phyloP scores from a whole-genome alignment of 2,329 filamentous ascomycete genomes.

The Cylindrodendrum hubeiense region DNA sequence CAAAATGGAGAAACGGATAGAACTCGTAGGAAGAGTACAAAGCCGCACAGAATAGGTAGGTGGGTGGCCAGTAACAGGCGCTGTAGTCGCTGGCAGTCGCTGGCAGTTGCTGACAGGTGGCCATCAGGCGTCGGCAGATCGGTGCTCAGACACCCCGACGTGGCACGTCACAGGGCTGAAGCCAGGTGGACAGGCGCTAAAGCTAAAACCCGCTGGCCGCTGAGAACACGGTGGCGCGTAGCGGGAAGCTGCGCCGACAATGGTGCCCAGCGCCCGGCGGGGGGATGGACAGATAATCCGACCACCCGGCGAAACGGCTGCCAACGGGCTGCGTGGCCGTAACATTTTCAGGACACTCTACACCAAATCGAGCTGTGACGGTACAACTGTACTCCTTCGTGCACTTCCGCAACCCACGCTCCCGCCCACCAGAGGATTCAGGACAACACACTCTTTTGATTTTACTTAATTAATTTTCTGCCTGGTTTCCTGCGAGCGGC shows the following conservation, averaged over 20 bases:
- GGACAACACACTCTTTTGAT: conserved; percentile 19
- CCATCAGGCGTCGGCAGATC: background rate
- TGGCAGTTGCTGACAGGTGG: background rate
- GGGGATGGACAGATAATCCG: conserved; percentile 51
- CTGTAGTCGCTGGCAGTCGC: background rate
- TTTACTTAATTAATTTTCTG: conserved; percentile 18
- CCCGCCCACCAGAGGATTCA: conserved; percentile 3
- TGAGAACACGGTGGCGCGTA: conserved; percentile 53
- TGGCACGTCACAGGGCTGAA: conserved; percentile 8
- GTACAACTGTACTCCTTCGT: conserved; percentile 1
- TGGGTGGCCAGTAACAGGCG: too few species aligned
- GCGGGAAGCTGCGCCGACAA: conserved; percentile 20
- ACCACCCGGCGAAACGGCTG: conserved; percentile 26
- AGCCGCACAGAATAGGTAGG: background rate
- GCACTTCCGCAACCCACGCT: conserved; percentile 16
- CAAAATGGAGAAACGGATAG: background rate
- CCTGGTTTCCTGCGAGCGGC: conserved; percentile 42
- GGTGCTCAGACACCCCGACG: background rate
- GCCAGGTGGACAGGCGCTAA: conserved; percentile 4
- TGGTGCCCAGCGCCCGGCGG: conserved; percentile 17
- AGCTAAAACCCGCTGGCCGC: conserved; percentile 15
- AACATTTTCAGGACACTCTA: conserved; percentile 44
- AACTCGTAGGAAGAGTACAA: background rate
- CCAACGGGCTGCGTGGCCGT: conserved; percentile 46
- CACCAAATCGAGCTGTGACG: conserved; percentile 27